Evolutionary conservation across 1,284 basidiomycete genomes (phyloP).

Genomic region (Heterobasidion parviporum): DNA sequence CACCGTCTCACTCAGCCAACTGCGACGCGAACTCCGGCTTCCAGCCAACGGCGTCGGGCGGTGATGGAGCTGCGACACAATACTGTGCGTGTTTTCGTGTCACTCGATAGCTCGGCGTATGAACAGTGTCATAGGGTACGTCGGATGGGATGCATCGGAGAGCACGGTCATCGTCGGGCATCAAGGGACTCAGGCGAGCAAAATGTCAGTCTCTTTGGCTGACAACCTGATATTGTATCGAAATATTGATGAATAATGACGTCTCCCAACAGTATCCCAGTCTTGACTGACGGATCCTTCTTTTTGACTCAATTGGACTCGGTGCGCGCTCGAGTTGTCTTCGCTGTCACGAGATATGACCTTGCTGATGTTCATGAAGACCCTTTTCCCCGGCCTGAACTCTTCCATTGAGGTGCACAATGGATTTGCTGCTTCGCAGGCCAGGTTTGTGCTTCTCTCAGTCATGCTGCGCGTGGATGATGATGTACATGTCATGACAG

Average conservation of each 20-base stretch:
- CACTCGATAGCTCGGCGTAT: not conserved
- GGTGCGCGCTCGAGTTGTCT: slow-evolving; percentile 1
- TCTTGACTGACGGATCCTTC: slow-evolving; percentile 48
- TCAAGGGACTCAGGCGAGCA: slow-evolving; percentile 17
- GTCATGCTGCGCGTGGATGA: not conserved
- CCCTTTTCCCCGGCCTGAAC: slow-evolving; percentile 50
- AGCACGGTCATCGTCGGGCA: slow-evolving; percentile 19
- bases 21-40: slow-evolving; percentile 49
- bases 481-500: slow-evolving; percentile 11
- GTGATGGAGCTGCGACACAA: slow-evolving; percentile 14
- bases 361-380: not conserved
- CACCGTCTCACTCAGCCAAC: slow-evolving; percentile 25
- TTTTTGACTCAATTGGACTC: slow-evolving; percentile 29
- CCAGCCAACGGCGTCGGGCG: slow-evolving; percentile 46
- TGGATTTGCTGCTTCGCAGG: slow-evolving; percentile 49
- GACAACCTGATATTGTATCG: not conserved
- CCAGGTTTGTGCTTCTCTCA: slow-evolving; percentile 26
- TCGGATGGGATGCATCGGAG: slow-evolving; percentile 16
- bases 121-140: slow-evolving; percentile 14
- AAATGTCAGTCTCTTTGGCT: slow-evolving; percentile 30
- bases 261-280: slow-evolving; percentile 27
- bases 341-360: not conserved
- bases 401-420: slow-evolving; percentile 41
- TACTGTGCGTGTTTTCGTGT: slow-evolving; percentile 14
- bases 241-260: not conserved